Percentiles rank a stretch among this genome's conserved stretches.
Evolutionary conservation across 2,329 filamentous ascomycete species (phyloP).

Genomic region (Aspergillus pseudotamarii): DNA sequence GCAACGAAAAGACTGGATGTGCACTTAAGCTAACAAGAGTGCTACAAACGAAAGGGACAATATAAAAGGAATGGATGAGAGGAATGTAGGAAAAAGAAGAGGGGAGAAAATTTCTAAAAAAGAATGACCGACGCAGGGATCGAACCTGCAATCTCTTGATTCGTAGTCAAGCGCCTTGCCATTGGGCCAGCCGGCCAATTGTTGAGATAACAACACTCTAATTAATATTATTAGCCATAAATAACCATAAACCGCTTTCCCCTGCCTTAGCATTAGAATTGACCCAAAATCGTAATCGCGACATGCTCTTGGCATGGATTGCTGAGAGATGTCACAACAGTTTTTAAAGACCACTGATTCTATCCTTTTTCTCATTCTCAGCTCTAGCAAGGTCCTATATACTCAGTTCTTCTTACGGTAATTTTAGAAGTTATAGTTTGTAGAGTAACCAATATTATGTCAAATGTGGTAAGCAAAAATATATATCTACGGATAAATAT

Average conservation of each 20-base stretch:
- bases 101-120: neutral
- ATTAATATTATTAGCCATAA: rapidly evolving
- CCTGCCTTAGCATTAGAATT: too few relatives aligned
- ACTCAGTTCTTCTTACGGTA: rapidly evolving
- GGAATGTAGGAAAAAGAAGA: neutral
- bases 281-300: too few relatives aligned
- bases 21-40: too few relatives aligned
- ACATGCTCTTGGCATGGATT: neutral
- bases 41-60: rapidly evolving
- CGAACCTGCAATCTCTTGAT: constrained; percentile 57
- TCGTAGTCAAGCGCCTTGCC: constrained; percentile 57
- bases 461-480: rapidly evolving
- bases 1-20: too few relatives aligned
- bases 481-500: too few relatives aligned
- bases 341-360: neutral
- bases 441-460: too few relatives aligned
- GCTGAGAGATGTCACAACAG: neutral
- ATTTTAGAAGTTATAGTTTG: too few relatives aligned
- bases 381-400: too few relatives aligned
- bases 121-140: constrained; percentile 42
- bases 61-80: neutral
- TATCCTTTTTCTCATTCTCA: too few relatives aligned
- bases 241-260: too few relatives aligned
- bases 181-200: constrained; percentile 15
- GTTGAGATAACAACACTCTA: rapidly evolving